A percentile compares a stretch with the other conserved stretches of the same genome.
Evolutionary conservation across 2,329 filamentous ascomycete genomes (phyloP).

Genomic region (Proliferodiscus dingleyae): DNA sequence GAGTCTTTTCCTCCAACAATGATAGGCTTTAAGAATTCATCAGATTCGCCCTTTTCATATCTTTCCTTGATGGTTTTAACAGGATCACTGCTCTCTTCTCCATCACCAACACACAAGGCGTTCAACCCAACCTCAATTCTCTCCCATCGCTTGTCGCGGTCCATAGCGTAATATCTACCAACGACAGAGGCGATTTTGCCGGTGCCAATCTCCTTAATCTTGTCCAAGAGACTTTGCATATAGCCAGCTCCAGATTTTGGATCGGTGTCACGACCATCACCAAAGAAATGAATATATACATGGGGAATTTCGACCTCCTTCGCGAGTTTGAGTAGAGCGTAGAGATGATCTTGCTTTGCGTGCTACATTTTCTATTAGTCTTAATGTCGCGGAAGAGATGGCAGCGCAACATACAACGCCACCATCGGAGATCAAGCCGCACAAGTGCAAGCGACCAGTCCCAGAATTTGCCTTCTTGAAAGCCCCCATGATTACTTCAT

Average conservation of each 20-base stretch:
- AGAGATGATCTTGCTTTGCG: slow-evolving; percentile 90
- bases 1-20: slow-evolving; percentile 83
- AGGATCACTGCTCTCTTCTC: slow-evolving; percentile 78
- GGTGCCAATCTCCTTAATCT: slow-evolving; percentile 74
- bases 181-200: slow-evolving; percentile 91
- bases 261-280: slow-evolving; percentile 95
- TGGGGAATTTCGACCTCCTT: slow-evolving; percentile 83
- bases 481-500: slow-evolving; percentile 43
- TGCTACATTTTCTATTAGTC: slow-evolving; percentile 48
- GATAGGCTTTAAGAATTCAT: slow-evolving; percentile 98
- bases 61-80: slow-evolving; percentile 81
- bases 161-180: slow-evolving; percentile 97
- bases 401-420: slow-evolving; percentile 61
- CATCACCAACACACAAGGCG: slow-evolving; percentile 76
- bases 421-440: slow-evolving; percentile 89
- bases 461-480: slow-evolving; percentile 78
- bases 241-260: slow-evolving; percentile 88
- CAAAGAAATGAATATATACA: slow-evolving; percentile 99
- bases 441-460: slow-evolving; percentile 87
- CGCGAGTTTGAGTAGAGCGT: slow-evolving; percentile 80
- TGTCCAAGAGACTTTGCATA: slow-evolving; percentile 79
- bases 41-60: slow-evolving; percentile 83
- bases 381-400: not conserved
- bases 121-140: slow-evolving; percentile 85
- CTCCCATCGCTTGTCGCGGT: slow-evolving; percentile 99